A percentile compares a stretch with the other conserved stretches of the same genome.
These are phyloP conservation scores for Schizochytrium sp. DNA, from an alignment of 108 stramenopile genomes.

Conservation along the genomic window DNA sequence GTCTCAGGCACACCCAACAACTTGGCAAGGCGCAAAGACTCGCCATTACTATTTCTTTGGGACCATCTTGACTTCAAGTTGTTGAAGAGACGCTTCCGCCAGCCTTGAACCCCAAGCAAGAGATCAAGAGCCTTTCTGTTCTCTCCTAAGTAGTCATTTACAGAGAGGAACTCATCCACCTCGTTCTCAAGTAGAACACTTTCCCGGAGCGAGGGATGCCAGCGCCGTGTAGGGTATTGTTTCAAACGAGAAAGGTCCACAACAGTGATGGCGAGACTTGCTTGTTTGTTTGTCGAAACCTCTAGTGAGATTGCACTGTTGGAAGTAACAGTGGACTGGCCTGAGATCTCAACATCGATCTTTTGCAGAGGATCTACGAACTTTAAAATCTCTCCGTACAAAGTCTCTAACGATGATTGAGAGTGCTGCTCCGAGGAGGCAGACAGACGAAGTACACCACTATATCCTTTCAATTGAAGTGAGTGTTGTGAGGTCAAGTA, in stretches of 20 bases:
- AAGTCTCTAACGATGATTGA: no score
- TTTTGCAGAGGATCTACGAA: neutral
- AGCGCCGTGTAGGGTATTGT: slow-evolving; percentile 2
- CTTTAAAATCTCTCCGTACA: no score
- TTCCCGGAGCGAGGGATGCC: neutral
- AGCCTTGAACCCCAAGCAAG: neutral
- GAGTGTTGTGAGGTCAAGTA: no score
- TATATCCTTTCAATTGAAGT: no score
- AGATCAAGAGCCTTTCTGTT: neutral
- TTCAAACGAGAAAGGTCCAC: neutral
- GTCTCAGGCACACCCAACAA: neutral
- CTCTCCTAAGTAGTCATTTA: neutral
- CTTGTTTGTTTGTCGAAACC: neutral
- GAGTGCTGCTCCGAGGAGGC: no score
- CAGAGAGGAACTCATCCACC: neutral
- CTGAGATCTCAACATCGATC: neutral
- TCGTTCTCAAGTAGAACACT: slow-evolving; percentile 28
- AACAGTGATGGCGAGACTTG: neutral
- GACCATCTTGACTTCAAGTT: neutral
- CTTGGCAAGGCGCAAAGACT: neutral
- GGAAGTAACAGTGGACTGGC: neutral
- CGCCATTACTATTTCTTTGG: neutral
- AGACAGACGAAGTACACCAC: no score
- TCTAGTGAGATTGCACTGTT: neutral
- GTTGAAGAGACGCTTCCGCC: neutral